phyloP scores from a whole-genome alignment of 1,284 basidiomycete species.

The Ceratobasidium sp. region DNA sequence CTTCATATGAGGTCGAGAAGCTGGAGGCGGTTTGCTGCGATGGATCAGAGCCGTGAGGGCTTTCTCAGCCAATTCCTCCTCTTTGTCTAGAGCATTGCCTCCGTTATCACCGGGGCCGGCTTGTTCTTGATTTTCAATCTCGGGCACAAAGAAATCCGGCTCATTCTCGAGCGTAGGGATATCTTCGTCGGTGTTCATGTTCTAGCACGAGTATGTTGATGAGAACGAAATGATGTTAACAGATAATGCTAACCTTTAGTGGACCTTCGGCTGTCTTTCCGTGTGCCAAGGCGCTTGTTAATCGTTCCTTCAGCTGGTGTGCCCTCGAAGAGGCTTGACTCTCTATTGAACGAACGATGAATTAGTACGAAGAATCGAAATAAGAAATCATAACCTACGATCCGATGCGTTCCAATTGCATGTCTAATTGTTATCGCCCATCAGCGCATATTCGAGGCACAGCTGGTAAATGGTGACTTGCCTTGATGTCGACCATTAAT shows the following conservation, averaged over 20 bases:
- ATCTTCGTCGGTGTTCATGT: slow-evolving; percentile 37
- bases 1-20: too few relatives aligned
- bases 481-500: slow-evolving; percentile 70
- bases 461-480: slow-evolving; percentile 43
- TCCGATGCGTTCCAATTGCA: slow-evolving; percentile 40
- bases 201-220: slow-evolving; percentile 11
- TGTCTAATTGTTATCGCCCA: neutral
- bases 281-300: too few relatives aligned
- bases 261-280: neutral
- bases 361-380: too few relatives aligned
- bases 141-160: slow-evolving; percentile 36
- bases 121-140: slow-evolving; percentile 56
- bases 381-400: too few relatives aligned
- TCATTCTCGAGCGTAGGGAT: neutral
- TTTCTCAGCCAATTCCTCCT: slow-evolving; percentile 54
- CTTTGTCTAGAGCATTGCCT: too few relatives aligned
- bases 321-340: too few relatives aligned
- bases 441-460: neutral
- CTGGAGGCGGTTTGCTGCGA: too few relatives aligned
- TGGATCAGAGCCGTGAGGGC: too few relatives aligned
- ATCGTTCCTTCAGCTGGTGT: too few relatives aligned
- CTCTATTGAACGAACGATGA: too few relatives aligned
- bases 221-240: neutral
- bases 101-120: too few relatives aligned
- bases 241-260: slow-evolving; percentile 31